Base-by-base conservation (phyloP, 257 asterid genomes). In the Sherardia arvensis region DNA sequence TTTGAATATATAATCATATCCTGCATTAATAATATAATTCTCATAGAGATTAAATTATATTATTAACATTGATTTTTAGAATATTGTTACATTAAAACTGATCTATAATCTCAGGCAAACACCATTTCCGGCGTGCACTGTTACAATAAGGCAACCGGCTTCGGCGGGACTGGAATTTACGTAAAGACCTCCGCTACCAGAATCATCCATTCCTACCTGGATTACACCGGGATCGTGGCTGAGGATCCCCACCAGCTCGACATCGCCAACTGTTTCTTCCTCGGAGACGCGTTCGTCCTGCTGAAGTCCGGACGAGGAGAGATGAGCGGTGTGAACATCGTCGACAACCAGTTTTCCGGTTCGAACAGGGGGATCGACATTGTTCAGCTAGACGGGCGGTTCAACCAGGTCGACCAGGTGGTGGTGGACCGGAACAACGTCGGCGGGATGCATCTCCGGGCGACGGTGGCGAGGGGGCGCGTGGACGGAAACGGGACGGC, bases 231-330 rank as follows among this genome's bases (percentile, higher is more conserved):
- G 5, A 87, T 87, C 5, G 99, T 92, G 0, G 97, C 91, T 0
- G 97, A 89, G 75, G 99, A 92, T 26, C 97, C 99, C 0, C 97
- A 84, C 25, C 99, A 92, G 64, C 84, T 92, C 53, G 85, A 83
- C 12, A 67, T 92, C n/a, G 73, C 94, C 1, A 77, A 70, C 54
- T 77, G 80, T 1, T 92, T 92, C 59, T 92, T 92, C 77, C 90
- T 89, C 1, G 97, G 99, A 1, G 97, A 85, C 33, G 97, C 83
- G 0, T 77, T 61, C 53, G 30, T 92, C 30, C 62, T 78, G n/a
- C 64, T 92, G 30, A 92, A 84, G 51, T 78, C 97, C 0, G 51
- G 89, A 1, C 78, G 81, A 1, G 98, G 97, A 8, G 78, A 78
- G 7, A 76, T 71, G 21, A 81, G 66, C 2, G 98, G 97, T 8